Evolutionary conservation across 345 rosid species (phyloP).

Genomic region (Microcos paniculata): DNA sequence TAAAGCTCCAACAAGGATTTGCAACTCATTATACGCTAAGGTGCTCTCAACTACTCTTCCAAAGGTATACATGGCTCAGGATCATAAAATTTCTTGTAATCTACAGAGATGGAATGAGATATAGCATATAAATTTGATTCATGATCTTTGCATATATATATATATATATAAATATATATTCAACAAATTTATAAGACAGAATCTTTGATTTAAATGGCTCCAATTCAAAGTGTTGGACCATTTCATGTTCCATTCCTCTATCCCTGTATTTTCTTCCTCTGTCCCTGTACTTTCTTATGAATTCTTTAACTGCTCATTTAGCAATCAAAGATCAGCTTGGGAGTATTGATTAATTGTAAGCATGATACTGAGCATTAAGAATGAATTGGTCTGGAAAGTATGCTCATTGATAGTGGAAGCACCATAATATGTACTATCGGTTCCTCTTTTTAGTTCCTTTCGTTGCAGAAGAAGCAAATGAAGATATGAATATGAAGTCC

Average conservation of each 20-base stretch:
- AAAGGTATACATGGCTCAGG: background rate
- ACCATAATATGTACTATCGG: background rate
- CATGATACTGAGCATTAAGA: background rate
- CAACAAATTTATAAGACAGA: background rate
- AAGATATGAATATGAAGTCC: background rate
- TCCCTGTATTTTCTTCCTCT: background rate
- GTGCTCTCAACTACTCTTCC: conserved; percentile 16
- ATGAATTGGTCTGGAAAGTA: background rate
- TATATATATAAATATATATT: background rate
- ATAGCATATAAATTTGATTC: background rate
- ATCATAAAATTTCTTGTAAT: conserved; percentile 3
- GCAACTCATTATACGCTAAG: background rate
- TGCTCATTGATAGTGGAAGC: background rate
- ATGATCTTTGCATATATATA: background rate
- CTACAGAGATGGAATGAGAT: background rate
- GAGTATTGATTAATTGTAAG: background rate
- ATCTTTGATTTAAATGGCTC: background rate
- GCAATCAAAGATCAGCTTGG: background rate
- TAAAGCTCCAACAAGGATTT: background rate
- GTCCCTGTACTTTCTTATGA: background rate
- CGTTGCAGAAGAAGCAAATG: background rate
- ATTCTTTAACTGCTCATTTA: background rate
- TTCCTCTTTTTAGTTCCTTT: background rate
- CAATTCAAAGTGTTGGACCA: background rate
- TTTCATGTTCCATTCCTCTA: background rate